phyloP scores from a whole-genome alignment of 148 eudicot genomes.

The Talinum fruticosum region DNA sequence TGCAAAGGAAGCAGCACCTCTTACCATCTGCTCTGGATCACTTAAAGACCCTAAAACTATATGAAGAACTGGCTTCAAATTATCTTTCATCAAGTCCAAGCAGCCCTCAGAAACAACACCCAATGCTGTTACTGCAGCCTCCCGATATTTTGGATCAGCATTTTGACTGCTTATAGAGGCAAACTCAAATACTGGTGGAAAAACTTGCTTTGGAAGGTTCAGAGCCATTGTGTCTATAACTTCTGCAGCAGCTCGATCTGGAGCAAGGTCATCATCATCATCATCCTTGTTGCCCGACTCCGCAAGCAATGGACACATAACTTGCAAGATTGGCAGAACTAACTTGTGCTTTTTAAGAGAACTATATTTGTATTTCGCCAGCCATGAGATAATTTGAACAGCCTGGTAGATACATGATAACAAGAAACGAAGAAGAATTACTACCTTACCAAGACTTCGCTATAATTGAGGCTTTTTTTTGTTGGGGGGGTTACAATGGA shows the following conservation, averaged over 20 bases:
- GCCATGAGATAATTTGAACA: slow-evolving; percentile 95
- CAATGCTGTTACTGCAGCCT: slow-evolving; percentile 85
- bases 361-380: slow-evolving; percentile 81
- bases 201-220: slow-evolving; percentile 78
- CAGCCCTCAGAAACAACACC: slow-evolving; percentile 93
- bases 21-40: slow-evolving; percentile 92
- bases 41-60: slow-evolving; percentile 86
- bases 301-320: slow-evolving; percentile 84
- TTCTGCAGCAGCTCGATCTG: slow-evolving; percentile 96
- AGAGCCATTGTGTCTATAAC: slow-evolving; percentile 96
- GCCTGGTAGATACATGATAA: slow-evolving; percentile 44
- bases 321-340: slow-evolving; percentile 73
- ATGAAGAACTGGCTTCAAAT: slow-evolving; percentile 69
- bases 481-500: neutral
- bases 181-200: slow-evolving; percentile 75
- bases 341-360: slow-evolving; percentile 92
- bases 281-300: slow-evolving; percentile 67
- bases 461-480: neutral
- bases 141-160: slow-evolving; percentile 77
- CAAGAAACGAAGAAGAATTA: neutral
- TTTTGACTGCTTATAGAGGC: slow-evolving; percentile 72
- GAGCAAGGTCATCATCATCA: slow-evolving; percentile 88
- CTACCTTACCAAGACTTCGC: neutral
- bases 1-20: slow-evolving; percentile 97
- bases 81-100: slow-evolving; percentile 66